These are phyloP conservation scores for Cardamine resedifolia DNA, from an alignment of 345 rosid species.

Conservation along the genomic window DNA sequence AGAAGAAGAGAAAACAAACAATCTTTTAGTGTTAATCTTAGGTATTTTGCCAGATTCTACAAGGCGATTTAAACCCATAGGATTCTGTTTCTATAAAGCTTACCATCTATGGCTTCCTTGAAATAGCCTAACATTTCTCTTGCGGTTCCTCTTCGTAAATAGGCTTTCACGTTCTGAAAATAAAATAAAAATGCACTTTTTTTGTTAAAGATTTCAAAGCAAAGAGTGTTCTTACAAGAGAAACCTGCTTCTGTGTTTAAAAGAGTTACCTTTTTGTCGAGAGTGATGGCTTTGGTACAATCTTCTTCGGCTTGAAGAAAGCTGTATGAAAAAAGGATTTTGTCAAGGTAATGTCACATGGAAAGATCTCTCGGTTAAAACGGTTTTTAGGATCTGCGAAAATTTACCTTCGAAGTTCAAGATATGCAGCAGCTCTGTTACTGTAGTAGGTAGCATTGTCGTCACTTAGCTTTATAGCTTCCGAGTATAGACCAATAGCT, in stretches of 20 bases:
- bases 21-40: slow-evolving; percentile 1
- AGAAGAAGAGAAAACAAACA: not conserved
- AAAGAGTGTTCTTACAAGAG: not conserved
- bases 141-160: slow-evolving; percentile 93
- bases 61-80: not conserved
- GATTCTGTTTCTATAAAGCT: slow-evolving; percentile 5
- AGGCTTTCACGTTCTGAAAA: slow-evolving; percentile 85
- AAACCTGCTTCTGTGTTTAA: not conserved
- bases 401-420: slow-evolving; percentile 68
- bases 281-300: slow-evolving; percentile 73
- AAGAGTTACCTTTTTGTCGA: slow-evolving; percentile 84
- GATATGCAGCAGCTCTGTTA: slow-evolving; percentile 98
- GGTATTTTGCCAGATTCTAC: not conserved
- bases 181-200: not conserved
- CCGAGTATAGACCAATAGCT: slow-evolving; percentile 76
- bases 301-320: slow-evolving; percentile 88
- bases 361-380: not conserved
- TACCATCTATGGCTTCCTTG: slow-evolving; percentile 90
- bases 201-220: not conserved
- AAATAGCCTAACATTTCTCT: slow-evolving; percentile 79
- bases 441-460: slow-evolving; percentile 87
- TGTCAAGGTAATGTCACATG: slow-evolving; percentile 20
- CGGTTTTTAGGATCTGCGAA: not conserved
- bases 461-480: slow-evolving; percentile 79
- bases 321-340: slow-evolving; percentile 42